These are phyloP conservation scores for Phytopythium boreale DNA, from an alignment of 352 stramenopile species.

Conservation along the genomic window DNA sequence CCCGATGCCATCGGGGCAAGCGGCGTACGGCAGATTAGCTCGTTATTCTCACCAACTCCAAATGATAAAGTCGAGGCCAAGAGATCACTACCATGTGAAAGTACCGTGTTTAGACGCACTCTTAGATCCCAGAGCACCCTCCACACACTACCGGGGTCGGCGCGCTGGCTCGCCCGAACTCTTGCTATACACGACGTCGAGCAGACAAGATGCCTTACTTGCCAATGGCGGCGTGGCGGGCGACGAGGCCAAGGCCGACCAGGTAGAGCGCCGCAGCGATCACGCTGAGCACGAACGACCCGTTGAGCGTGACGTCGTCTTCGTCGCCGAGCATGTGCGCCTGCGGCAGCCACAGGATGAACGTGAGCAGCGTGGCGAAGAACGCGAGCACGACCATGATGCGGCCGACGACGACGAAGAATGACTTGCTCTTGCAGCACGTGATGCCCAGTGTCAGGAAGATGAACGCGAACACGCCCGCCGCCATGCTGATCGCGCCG, in stretches of 20 bases:
- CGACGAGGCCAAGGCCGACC: slow-evolving; percentile 26
- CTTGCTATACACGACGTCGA: not conserved
- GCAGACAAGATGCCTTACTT: not conserved
- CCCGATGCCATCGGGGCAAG: too few species aligned
- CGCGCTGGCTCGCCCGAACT: too few species aligned
- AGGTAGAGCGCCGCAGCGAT: slow-evolving; percentile 48
- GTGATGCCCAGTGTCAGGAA: slow-evolving; percentile 54
- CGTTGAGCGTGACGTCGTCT: slow-evolving; percentile 54
- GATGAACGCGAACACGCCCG: slow-evolving; percentile 44
- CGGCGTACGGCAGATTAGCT: too few species aligned
- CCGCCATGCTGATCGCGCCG: slow-evolving; percentile 33
- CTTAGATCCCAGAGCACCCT: not conserved
- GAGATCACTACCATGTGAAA: too few species aligned
- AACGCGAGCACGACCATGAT: slow-evolving; percentile 39
- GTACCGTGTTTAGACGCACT: not conserved
- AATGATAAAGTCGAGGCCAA: too few species aligned
- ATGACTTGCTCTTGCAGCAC: slow-evolving; percentile 69
- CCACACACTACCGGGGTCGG: not conserved
- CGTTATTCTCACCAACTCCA: too few species aligned
- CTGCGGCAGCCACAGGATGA: slow-evolving; percentile 60
- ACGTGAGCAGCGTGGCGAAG: slow-evolving; percentile 46
- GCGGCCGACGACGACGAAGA: slow-evolving; percentile 48
- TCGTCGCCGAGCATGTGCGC: slow-evolving; percentile 44
- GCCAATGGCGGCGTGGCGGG: slow-evolving; percentile 20
- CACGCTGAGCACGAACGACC: slow-evolving; percentile 53